Base-by-base conservation (phyloP, 1,139 yeast species). In the Candida sp. region DNA sequence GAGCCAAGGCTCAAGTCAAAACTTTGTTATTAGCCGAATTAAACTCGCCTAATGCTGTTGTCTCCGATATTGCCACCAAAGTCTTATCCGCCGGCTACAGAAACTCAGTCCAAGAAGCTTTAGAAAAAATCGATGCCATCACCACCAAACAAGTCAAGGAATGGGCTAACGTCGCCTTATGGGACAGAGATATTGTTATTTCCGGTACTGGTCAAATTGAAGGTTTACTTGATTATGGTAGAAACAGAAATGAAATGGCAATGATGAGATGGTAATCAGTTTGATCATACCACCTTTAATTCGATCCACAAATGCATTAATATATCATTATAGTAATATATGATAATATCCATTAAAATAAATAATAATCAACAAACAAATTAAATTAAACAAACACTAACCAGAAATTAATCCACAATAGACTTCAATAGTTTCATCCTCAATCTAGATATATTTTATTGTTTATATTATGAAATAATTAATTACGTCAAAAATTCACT, bases 151-250 rank as follows among this genome's bases (percentile, higher is more conserved):
- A 81, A 55, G 73, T 86, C 53, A 80, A 77, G 65, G 71, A 77
- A 44, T 86, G 93, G 93, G 93, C 93, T 55, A 77, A 78, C 61
- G 75, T 75, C 53, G 73, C 80, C 67, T 75, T 86, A 64, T 86
- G 89, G 88, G 95, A 86, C 70, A 86, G 82, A 75, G 95, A 86
- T 66, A 75, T 86, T 60, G 95, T 87, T 56, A 73, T 86, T 60
- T 77, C 91, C 46, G 93, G 87, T 68, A 80, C 87, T 52, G 95
- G 95, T 67, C 87, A 82, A 73, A 85, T 84, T 70, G 95, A 86
- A 76, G 88, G 75, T 55, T 75, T 86, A 68, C 73, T 86, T 63
- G 95, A 86, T 67, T 86, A 86, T 81, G 76, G 75, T 79, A 84
- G 93, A 82, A 72, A 82, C 68, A 84, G 95, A 82, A 84, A 83